These are phyloP conservation scores for Pseudogymnoascus sp. DNA, from an alignment of 2,329 filamentous ascomycete species.

Conservation along the genomic window DNA sequence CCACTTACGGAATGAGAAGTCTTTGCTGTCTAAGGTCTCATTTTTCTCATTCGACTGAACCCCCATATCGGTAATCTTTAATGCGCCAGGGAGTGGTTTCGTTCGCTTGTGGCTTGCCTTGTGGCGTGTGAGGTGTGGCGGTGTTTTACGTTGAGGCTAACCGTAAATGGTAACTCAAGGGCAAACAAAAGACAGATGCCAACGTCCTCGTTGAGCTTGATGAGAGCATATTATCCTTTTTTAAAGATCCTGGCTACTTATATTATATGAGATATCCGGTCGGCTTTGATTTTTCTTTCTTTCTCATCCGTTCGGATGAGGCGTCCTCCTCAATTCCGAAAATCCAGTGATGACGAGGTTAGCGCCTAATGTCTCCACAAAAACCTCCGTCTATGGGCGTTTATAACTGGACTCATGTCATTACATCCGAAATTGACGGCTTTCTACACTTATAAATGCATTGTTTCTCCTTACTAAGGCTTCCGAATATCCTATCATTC, in stretches of 20 bases:
- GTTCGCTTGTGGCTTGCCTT: neutral
- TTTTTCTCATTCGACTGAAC: neutral
- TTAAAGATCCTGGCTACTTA: neutral
- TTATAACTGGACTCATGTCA: neutral
- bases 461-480: neutral
- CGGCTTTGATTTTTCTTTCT: neutral
- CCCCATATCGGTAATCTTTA: neutral
- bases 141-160: neutral
- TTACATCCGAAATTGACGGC: neutral
- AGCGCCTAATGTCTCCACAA: neutral
- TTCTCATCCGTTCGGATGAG: slow-evolving; percentile 5
- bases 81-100: neutral
- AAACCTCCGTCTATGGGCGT: neutral
- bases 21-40: neutral
- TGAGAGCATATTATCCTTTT: neutral
- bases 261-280: neutral
- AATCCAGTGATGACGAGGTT: slow-evolving; percentile 5
- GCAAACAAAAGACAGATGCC: neutral
- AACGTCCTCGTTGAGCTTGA: neutral
- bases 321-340: neutral
- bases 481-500: neutral
- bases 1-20: slow-evolving; percentile 7
- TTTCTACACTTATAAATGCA: neutral
- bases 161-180: neutral
- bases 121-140: neutral